Conservation (phyloP, 768 basidiomycete species). For the Boletellus sp. region DNA sequence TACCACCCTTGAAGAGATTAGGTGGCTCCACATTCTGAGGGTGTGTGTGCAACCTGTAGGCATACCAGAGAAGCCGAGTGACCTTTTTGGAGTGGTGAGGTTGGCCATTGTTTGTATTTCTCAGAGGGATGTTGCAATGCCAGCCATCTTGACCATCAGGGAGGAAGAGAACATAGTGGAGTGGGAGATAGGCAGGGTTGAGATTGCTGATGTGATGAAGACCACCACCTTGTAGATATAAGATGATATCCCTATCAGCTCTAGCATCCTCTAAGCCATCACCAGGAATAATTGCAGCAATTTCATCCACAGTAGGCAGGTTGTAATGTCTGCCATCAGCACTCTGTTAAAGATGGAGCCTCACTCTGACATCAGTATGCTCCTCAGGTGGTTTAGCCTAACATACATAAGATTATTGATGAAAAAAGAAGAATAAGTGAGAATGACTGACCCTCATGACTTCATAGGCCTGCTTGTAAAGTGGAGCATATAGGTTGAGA, state of each 20-base stretch:
- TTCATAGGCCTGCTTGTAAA: constrained; percentile 34
- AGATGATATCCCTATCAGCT: constrained; percentile 34
- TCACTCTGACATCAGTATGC: constrained; percentile 9
- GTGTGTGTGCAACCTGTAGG: constrained; percentile 32
- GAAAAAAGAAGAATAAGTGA: too few species aligned
- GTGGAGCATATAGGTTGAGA: constrained; percentile 25
- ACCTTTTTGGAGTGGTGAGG: constrained; percentile 18
- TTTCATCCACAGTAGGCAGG: too few species aligned
- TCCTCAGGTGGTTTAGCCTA: constrained; percentile 15
- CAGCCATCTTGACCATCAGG: too few species aligned
- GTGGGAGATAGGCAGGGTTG: too few species aligned
- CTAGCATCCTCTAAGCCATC: constrained; percentile 15
- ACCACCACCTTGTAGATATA: constrained; percentile 21
- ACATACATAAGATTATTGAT: too few species aligned
- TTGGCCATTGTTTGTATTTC: neutral
- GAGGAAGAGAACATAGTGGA: too few species aligned
- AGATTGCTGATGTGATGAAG: too few species aligned
- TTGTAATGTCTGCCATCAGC: constrained; percentile 40
- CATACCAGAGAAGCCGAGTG: constrained; percentile 28
- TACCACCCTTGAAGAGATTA: constrained; percentile 34
- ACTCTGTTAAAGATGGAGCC: constrained; percentile 2
- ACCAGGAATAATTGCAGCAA: constrained; percentile 41
- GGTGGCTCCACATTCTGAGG: constrained; percentile 6
- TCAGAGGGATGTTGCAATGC: constrained; percentile 25
- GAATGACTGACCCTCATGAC: constrained; percentile 17